Percentiles rank a stretch among this genome's conserved stretches.
Conservation (phyloP, 2,329 filamentous ascomycete genomes). For the Aspergillus novoparasiticus region DNA sequence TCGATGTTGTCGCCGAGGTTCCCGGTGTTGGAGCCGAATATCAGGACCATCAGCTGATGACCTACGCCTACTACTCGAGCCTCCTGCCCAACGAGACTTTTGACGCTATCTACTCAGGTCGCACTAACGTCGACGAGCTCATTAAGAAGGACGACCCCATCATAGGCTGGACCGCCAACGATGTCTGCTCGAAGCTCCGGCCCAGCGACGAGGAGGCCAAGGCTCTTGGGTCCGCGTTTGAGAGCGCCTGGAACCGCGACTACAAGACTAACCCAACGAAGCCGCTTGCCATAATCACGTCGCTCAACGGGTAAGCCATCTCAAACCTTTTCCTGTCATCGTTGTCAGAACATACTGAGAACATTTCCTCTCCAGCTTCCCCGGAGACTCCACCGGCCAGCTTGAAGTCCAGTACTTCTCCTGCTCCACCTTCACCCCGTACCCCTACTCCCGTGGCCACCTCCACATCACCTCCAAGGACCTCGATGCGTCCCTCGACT, state of each 20-base stretch:
- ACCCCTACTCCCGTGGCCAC: constrained; percentile 6
- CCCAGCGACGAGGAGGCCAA: neutral
- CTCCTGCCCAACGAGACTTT: constrained; percentile 3
- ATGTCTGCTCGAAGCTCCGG: constrained; percentile 3
- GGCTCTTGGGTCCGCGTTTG: constrained; percentile 2
- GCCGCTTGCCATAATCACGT: neutral
- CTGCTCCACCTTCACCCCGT: neutral
- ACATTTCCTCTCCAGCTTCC: neutral
- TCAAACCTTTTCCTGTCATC: no score
- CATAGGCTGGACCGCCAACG: constrained; percentile 1
- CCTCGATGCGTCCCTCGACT: neutral
- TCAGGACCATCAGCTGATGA: constrained; percentile 8
- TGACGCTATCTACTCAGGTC: neutral
- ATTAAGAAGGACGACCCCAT: neutral
- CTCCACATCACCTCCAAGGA: constrained; percentile 3
- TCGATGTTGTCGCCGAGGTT: neutral
- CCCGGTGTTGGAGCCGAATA: constrained; percentile 6
- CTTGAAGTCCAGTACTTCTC: constrained; percentile 1
- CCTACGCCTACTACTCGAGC: neutral
- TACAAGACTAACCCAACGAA: neutral
- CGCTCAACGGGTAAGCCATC: neutral
- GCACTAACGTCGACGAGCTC: neutral
- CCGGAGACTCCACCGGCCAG: neutral
- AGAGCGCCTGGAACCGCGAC: neutral
- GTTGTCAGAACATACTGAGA: no score